Evolutionary conservation across 2,329 filamentous ascomycete genomes (phyloP).

Genomic region (Exophiala lecanii-corni): DNA sequence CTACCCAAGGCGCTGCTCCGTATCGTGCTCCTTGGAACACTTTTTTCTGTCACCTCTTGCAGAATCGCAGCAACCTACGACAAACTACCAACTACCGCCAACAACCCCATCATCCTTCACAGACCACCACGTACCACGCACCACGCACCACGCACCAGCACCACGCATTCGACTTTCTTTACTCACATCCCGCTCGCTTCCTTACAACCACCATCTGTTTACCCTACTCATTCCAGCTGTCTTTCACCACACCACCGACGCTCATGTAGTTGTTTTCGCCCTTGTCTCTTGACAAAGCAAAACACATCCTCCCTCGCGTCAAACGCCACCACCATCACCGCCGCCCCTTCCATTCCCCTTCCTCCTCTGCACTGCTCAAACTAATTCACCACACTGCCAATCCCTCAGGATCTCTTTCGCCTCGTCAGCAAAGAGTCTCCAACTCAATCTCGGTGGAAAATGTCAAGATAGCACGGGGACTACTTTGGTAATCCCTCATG

Average conservation of each 20-base stretch:
- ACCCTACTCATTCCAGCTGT: too few relatives aligned
- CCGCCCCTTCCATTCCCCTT: background rate
- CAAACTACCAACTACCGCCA: too few relatives aligned
- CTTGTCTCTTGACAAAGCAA: background rate
- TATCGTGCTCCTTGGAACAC: too few relatives aligned
- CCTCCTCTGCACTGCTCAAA: background rate
- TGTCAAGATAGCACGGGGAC: conserved; percentile 21
- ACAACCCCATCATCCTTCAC: background rate
- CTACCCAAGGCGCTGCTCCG: too few relatives aligned
- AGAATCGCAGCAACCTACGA: too few relatives aligned
- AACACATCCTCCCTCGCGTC: background rate
- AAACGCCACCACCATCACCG: background rate
- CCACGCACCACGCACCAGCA: background rate
- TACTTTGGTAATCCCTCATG: conserved; percentile 18
- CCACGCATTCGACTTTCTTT: background rate
- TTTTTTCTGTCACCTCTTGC: too few relatives aligned
- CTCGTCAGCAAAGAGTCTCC: conserved; percentile 5
- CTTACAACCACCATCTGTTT: too few relatives aligned
- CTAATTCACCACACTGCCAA: background rate
- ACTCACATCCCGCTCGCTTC: too few relatives aligned
- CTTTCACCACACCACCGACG: too few relatives aligned
- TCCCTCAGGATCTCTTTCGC: background rate
- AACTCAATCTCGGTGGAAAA: conserved; percentile 7
- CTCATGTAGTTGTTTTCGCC: background rate
- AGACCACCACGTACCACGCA: background rate